Evolutionary conservation across 2,329 filamentous ascomycete species (phyloP), one percentile per base, ranked within the genome.

Genomic region (Colletotrichum endophyticum): DNA sequence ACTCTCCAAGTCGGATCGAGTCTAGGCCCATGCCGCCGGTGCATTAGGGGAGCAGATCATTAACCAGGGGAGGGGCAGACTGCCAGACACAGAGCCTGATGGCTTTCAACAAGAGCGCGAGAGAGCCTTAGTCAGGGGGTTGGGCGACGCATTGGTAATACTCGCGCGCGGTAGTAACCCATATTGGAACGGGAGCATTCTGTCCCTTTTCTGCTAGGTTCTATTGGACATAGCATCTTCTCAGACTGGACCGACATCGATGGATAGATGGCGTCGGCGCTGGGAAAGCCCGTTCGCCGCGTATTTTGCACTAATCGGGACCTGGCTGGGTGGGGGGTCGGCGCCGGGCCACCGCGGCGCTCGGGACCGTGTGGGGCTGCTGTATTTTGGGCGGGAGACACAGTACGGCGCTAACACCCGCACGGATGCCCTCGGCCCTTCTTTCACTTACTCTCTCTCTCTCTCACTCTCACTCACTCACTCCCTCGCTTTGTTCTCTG

Each of bases 141-240:
- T 67, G 73, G 53, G 27, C 64, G 28, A 49, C 64, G 74, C 74
- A 66, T 76, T 76, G 64, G 64, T 66, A 73, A 76, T 76, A 39
- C 13, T 66, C 70, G 59, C 70, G 74, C 73, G 69, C 57, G 64
- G 27, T 11, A 49, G 39, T 66, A 66, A 64, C 62, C 34, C 32
- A 27, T 66, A 27, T 27, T 12, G 30, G n/a, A 27, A 44, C 12
- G 30, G 12, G 34, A 19, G 36, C 36, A 22, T n/a, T 62, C 19
- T 8, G 27, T 62, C 30, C 57, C 57, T 61, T 61, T 32, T 32
- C 57, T 28, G 15, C 22, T 30, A 53, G 8, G 57, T 61, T 30
- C 15, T 11, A 19, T 61, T 30, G 22, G 25, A 27, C 57, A n/a
- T 30, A 11, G 59, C 7, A 39, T 39, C 16, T 15, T 25, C 28